These are phyloP conservation scores for Penicillium thymicola DNA, from an alignment of 2,329 filamentous ascomycete species.

Conservation along the genomic window DNA sequence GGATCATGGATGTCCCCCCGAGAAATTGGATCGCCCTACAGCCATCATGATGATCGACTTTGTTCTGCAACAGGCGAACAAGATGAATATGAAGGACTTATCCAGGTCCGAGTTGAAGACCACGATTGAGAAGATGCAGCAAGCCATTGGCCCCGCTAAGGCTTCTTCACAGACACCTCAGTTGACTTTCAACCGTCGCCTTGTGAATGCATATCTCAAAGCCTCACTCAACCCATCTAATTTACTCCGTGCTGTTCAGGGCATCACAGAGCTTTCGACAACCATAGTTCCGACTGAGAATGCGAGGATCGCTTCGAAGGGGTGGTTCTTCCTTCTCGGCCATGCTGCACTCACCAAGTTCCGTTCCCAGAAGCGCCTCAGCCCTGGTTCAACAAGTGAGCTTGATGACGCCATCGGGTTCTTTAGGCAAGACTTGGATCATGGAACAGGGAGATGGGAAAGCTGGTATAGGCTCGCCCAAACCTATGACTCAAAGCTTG, in stretches of 20 bases:
- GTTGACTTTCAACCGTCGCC: conserved; percentile 81
- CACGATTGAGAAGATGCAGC: conserved; percentile 90
- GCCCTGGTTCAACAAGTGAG: conserved; percentile 76
- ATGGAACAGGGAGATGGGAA: conserved; percentile 78
- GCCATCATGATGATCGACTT: conserved; percentile 80
- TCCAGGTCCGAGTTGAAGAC: conserved; percentile 86
- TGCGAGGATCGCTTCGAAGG: conserved; percentile 67
- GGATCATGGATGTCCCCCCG: conserved; percentile 75
- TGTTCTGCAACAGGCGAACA: conserved; percentile 73
- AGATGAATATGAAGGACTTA: conserved; percentile 85
- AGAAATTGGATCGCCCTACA: conserved; percentile 75
- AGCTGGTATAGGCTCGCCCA: conserved; percentile 87
- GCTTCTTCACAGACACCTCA: conserved; percentile 72
- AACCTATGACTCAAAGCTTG: conserved; percentile 81
- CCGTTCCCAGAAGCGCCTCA: conserved; percentile 71
- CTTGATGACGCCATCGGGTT: conserved; percentile 77
- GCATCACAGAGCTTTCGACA: conserved; percentile 70
- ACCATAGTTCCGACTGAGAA: conserved; percentile 68
- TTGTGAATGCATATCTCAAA: conserved; percentile 77
- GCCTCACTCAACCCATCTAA: conserved; percentile 77
- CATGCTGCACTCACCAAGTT: conserved; percentile 88
- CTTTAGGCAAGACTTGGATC: conserved; percentile 77
- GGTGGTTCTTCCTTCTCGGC: conserved; percentile 90
- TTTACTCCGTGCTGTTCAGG: conserved; percentile 76
- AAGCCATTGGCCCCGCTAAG: conserved; percentile 74